Evolutionary conservation across 139 green algal genomes (phyloP), one percentile per base, ranked within the genome.

Genomic region (Marvania coccoides): DNA sequence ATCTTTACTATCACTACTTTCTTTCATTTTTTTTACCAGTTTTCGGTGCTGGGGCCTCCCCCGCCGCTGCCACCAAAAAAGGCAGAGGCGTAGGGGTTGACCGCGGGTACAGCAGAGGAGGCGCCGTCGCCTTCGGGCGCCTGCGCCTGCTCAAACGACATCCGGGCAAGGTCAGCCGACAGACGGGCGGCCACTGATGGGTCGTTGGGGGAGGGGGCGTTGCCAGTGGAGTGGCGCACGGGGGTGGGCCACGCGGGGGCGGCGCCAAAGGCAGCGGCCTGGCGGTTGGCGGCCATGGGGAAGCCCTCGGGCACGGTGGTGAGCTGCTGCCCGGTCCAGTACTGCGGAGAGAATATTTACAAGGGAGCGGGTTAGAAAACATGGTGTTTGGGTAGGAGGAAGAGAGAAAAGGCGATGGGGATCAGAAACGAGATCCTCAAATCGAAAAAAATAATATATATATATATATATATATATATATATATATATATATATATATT

Each of bases 291-390:
- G 29, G 65, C 57, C 55, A 73, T 57, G 13, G 66, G 66, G 10
- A 73, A 69, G 12, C 35, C 31, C 51, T 73, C 66, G 0, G 66
- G 66, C 58, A 73, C 66, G 15, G 57, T 57, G 57, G 31, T 61
- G 8, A 73, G 38, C 56, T 40, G 23, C 38, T 69, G 56, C 7
- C 56, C 66, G n/a, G 23, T 35, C 47, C 30, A 69, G 39, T 58
- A 69, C 39, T 67, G 33, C 58, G 28, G 58, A 4, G 33, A 14
- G 58, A 35, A 51, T 19, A 51, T 51, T n/a, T 19, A 51, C 19
- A 51, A 51, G 19, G 42, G 42, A 19, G 19, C 19, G 42, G 42
- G 42, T n/a, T n/a, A 51, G 19, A 51, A 51, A 51, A 19, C 19
- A 28, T 51, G 19, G 42, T 51, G 19, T 51, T 19, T 51, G 19